Evolutionary conservation across 495 filamentous ascomycete species (phyloP).

Genomic region (Lindgomyces ingoldianus): DNA sequence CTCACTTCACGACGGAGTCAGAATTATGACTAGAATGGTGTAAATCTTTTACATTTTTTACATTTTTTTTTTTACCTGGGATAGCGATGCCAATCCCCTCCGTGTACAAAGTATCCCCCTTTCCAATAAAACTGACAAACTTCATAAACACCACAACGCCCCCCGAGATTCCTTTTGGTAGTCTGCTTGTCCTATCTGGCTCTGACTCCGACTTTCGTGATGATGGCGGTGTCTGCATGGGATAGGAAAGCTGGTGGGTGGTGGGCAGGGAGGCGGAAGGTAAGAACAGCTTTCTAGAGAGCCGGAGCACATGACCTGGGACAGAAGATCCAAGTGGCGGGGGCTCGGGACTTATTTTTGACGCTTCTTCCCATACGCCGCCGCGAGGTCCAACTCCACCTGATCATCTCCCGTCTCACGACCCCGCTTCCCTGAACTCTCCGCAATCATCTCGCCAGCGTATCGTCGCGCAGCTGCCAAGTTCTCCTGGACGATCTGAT

Average conservation of each 20-base stretch:
- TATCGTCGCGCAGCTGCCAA: neutral
- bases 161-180: too few species aligned
- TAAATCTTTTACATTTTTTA: too few species aligned
- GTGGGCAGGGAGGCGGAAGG: neutral
- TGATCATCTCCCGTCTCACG: neutral
- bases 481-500: slow-evolving; percentile 14
- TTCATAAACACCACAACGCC: neutral
- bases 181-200: neutral
- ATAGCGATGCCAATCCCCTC: neutral
- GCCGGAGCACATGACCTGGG: too few species aligned
- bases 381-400: neutral
- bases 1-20: too few species aligned
- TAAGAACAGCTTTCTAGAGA: too few species aligned
- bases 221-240: too few species aligned
- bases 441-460: neutral
- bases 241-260: neutral
- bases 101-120: neutral
- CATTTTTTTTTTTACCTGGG: neutral
- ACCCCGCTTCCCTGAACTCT: too few species aligned
- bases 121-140: neutral
- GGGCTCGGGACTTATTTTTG: too few species aligned
- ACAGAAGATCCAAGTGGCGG: too few species aligned
- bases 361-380: too few species aligned
- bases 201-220: neutral
- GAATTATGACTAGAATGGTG: too few species aligned